These are phyloP conservation scores for Dendrostoma leiphaemia DNA, from an alignment of 2,329 filamentous ascomycete species.

Conservation along the genomic window DNA sequence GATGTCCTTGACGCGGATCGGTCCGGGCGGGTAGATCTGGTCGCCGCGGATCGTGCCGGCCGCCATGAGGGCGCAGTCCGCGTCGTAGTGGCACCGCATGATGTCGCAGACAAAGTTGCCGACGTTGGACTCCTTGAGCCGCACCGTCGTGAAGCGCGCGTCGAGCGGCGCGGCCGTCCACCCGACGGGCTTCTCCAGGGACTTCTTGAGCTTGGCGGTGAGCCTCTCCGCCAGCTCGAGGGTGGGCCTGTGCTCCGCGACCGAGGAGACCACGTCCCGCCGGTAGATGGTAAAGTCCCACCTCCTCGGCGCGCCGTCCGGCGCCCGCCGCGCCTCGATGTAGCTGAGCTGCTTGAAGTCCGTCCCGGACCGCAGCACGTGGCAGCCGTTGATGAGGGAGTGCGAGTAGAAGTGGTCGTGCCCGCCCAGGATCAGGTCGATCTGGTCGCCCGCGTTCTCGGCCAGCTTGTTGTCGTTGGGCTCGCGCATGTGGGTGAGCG, in stretches of 20 bases:
- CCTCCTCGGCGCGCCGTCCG: conserved; percentile 39
- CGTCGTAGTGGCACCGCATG: conserved; percentile 78
- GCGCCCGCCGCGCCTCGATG: conserved; percentile 68
- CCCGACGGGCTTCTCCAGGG: conserved; percentile 78
- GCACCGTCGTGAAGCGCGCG: conserved; percentile 80
- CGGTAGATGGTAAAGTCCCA: conserved; percentile 81
- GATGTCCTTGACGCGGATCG: conserved; percentile 77
- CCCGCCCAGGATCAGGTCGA: conserved; percentile 84
- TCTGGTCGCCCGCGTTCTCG: conserved; percentile 65
- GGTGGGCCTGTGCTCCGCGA: conserved; percentile 62
- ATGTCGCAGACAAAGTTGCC: conserved; percentile 91
- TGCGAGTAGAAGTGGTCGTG: conserved; percentile 90
- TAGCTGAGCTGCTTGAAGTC: conserved; percentile 94
- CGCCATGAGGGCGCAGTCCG: conserved; percentile 83
- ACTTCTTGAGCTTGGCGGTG: conserved; percentile 70
- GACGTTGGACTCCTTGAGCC: conserved; percentile 75
- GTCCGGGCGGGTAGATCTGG: conserved; percentile 80
- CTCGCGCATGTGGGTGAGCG: conserved; percentile 81
- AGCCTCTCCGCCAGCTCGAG: conserved; percentile 64
- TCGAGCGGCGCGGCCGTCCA: conserved; percentile 82
- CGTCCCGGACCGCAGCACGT: conserved; percentile 82
- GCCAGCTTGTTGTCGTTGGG: conserved; percentile 89
- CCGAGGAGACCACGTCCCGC: conserved; percentile 68
- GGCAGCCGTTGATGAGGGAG: conserved; percentile 71
- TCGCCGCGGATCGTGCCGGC: conserved; percentile 84